phyloP scores from a whole-genome alignment of 1,139 yeast genomes.

The Kodamaea sp. region DNA sequence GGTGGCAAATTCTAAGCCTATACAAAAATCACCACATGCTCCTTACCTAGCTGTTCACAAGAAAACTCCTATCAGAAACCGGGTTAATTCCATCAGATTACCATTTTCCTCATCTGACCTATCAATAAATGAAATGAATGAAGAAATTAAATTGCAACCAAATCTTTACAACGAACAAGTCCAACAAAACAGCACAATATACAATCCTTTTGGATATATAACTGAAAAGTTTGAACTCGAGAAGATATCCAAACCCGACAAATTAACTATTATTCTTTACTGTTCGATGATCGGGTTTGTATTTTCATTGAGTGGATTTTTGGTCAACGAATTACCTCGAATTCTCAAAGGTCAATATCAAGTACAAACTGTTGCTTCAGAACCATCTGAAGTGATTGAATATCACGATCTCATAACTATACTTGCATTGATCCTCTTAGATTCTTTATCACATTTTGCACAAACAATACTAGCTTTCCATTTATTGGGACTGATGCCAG shows the following conservation, averaged over 20 bases:
- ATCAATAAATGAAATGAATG: constrained; percentile 26
- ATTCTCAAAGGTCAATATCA: constrained; percentile 6
- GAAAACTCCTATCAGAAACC: constrained; percentile 20
- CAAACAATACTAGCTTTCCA: constrained; percentile 41
- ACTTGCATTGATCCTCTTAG: constrained; percentile 26
- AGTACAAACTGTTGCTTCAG: constrained; percentile 4
- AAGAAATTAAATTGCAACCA: constrained; percentile 8
- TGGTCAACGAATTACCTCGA: constrained; percentile 30
- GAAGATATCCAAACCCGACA: constrained; percentile 37
- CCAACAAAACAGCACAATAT: constrained; percentile 17
- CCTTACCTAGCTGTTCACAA: background rate
- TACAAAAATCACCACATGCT: background rate
- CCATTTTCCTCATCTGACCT: constrained; percentile 41
- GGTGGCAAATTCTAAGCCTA: no score
- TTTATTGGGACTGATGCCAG: constrained; percentile 41
- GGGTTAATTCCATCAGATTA: constrained; percentile 27
- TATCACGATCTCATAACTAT: constrained; percentile 16
- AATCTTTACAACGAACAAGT: constrained; percentile 18
- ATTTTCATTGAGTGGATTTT: constrained; percentile 34
- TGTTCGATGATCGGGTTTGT: constrained; percentile 37
- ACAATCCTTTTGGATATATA: constrained; percentile 26
- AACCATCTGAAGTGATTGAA: constrained; percentile 4
- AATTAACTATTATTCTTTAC: constrained; percentile 40
- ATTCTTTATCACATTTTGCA: constrained; percentile 37
- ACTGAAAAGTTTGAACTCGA: constrained; percentile 17